These are phyloP conservation scores for Metschnikowia sp. DNA, from an alignment of 805 yeast genomes.

Conservation along the genomic window DNA sequence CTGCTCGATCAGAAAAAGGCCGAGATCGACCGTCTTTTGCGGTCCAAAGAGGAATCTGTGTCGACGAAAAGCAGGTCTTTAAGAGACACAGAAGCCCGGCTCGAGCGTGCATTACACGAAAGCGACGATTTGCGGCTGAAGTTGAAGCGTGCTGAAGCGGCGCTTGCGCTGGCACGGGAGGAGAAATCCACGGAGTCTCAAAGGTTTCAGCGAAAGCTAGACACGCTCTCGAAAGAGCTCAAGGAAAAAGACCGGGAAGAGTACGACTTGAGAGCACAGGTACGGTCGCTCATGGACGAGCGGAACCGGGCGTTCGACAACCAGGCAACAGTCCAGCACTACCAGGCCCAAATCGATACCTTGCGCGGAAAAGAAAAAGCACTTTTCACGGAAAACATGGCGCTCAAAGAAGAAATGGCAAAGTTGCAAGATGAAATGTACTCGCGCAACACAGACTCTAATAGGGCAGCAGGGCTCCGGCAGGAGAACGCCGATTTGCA, in stretches of 20 bases:
- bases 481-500: constrained; percentile 20
- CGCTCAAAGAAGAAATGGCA: constrained; percentile 26
- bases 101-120: constrained; percentile 9
- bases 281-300: constrained; percentile 20
- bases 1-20: neutral
- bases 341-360: constrained; percentile 24
- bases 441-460: constrained; percentile 16
- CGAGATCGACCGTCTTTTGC: constrained; percentile 5
- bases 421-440: constrained; percentile 24
- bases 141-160: constrained; percentile 8
- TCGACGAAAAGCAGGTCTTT: constrained; percentile 10
- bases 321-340: constrained; percentile 15
- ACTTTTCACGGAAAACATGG: constrained; percentile 18
- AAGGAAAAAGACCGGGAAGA: constrained; percentile 24
- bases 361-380: constrained; percentile 20
- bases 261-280: constrained; percentile 21
- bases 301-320: constrained; percentile 14
- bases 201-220: constrained; percentile 18
- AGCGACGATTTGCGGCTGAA: constrained; percentile 8
- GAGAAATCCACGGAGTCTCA: constrained; percentile 10
- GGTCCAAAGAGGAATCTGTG: constrained; percentile 4
- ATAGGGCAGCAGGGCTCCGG: constrained; percentile 13
- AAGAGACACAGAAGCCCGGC: constrained; percentile 2
- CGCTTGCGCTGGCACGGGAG: constrained; percentile 4
- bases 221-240: constrained; percentile 18